phyloP scores from a whole-genome alignment of 495 filamentous ascomycete species.

The Mycothermus thermophilus region DNA sequence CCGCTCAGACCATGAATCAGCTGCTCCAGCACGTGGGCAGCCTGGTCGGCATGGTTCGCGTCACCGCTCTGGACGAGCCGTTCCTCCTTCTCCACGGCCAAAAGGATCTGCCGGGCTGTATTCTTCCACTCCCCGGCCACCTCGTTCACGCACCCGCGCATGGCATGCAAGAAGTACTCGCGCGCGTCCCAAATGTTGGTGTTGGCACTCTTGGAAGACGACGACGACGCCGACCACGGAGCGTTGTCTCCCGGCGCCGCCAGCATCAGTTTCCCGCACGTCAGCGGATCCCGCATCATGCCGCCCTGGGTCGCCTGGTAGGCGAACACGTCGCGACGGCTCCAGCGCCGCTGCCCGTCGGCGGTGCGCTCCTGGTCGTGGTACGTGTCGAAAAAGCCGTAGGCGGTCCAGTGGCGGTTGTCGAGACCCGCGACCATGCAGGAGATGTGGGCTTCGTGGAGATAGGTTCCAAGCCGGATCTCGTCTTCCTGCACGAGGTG shows the following conservation, averaged over 20 bases:
- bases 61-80: too few relatives aligned
- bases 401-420: conserved; percentile 9
- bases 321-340: conserved; percentile 3
- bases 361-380: conserved; percentile 9
- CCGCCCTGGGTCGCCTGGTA: conserved; percentile 1
- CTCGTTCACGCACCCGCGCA: conserved; percentile 5
- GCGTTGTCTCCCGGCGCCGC: not conserved
- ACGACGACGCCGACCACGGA: too few relatives aligned
- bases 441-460: conserved; percentile 12
- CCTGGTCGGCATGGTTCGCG: too few relatives aligned
- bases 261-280: not conserved
- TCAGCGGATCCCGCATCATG: conserved; percentile 1
- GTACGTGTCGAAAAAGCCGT: conserved; percentile 14
- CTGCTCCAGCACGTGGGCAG: conserved; percentile 6
- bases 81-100: too few relatives aligned
- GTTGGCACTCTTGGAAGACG: too few relatives aligned
- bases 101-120: not conserved
- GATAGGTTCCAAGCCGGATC: not conserved
- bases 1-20: conserved; percentile 1
- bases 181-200: conserved; percentile 5
- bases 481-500: too few relatives aligned
- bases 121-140: conserved; percentile 9
- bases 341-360: too few relatives aligned
- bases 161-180: conserved; percentile 8
- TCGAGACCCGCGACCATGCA: conserved; percentile 9